Evolutionary conservation across 164 flowering plant species (phyloP).

Genomic region (Tinospora cordifolia): DNA sequence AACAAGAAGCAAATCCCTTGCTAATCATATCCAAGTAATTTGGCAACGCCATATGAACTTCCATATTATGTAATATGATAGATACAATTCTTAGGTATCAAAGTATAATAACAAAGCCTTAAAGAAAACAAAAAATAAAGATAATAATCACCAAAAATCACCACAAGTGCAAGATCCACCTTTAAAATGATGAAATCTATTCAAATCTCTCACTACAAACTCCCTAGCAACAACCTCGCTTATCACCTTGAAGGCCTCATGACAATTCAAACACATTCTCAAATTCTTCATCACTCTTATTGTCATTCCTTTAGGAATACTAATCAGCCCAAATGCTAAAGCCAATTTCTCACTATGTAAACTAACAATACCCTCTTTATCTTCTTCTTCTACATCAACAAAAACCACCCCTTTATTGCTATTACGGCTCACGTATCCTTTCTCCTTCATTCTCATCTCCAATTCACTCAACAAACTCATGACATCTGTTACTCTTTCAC

Average conservation of each 20-base stretch:
- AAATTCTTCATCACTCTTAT: conserved; percentile 63
- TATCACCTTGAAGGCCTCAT: conserved; percentile 53
- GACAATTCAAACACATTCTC: conserved; percentile 66
- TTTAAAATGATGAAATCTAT: conserved; percentile 61
- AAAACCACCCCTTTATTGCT: conserved; percentile 32
- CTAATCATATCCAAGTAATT: no score
- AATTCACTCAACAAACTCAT: conserved; percentile 32
- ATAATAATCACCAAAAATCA: conserved; percentile 45
- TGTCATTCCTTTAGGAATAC: conserved; percentile 40
- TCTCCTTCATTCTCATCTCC: conserved; percentile 44
- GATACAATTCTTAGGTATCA: neutral
- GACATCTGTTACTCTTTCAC: conserved; percentile 31
- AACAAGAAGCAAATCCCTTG: no score
- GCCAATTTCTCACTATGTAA: conserved; percentile 70
- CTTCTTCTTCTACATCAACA: conserved; percentile 62
- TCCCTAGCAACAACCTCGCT: conserved; percentile 48
- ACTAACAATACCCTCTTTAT: conserved; percentile 38
- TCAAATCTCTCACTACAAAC: conserved; percentile 56
- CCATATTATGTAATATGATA: neutral
- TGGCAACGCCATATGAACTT: neutral
- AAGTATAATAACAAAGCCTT: neutral
- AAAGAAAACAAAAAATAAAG: neutral
- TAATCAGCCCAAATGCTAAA: conserved; percentile 50
- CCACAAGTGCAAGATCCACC: conserved; percentile 49
- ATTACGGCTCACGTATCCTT: conserved; percentile 40